Conservation (phyloP, 2,329 filamentous ascomycete genomes). For the Aspergillus texensis region DNA sequence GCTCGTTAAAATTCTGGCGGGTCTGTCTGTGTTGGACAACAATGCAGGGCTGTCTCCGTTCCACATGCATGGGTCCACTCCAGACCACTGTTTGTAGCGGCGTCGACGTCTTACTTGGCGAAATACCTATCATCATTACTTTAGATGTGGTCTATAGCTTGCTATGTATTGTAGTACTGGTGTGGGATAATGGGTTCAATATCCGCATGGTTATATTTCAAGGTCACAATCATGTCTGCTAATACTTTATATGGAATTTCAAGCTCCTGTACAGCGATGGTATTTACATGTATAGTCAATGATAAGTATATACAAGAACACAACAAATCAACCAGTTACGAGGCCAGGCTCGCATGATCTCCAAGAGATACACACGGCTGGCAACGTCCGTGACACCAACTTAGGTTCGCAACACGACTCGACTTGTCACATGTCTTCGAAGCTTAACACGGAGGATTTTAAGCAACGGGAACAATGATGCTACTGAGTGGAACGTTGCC, state of each 20-base stretch:
- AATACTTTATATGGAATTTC: no score
- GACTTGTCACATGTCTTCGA: slow-evolving; percentile 8
- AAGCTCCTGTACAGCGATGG: neutral
- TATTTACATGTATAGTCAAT: neutral
- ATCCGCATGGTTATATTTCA: no score
- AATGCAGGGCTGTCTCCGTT: neutral
- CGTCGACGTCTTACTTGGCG: no score
- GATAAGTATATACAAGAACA: neutral
- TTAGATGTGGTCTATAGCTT: no score
- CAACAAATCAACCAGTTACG: neutral
- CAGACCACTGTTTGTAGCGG: no score
- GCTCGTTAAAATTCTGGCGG: neutral
- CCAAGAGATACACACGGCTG: neutral
- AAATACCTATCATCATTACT: no score
- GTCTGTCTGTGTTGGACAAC: neutral
- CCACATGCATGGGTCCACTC: neutral
- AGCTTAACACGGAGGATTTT: neutral
- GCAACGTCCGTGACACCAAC: neutral
- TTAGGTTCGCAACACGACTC: neutral
- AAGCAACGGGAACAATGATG: slow-evolving; percentile 17
- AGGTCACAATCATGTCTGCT: neutral
- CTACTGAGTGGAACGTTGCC: slow-evolving; percentile 28
- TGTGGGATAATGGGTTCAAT: no score
- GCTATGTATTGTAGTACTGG: no score
- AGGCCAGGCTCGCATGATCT: neutral